Evolutionary conservation across 2,329 filamentous ascomycete species (phyloP).

Genomic region (Boeremia lycopersici): DNA sequence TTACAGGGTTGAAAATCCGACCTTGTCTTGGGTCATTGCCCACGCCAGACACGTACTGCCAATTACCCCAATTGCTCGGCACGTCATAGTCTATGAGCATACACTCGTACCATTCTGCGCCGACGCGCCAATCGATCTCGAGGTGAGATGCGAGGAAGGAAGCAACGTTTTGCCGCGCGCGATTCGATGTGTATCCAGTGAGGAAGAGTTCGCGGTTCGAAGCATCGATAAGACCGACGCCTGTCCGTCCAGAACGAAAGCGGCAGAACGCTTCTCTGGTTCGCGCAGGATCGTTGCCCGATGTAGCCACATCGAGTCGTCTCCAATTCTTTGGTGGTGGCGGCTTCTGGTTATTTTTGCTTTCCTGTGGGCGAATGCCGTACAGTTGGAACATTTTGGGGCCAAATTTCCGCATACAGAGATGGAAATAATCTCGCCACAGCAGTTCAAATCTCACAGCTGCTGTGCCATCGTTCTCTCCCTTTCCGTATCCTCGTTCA

Average conservation of each 20-base stretch:
- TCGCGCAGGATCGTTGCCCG: conserved; percentile 53
- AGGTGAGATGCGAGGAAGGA: conserved; percentile 76
- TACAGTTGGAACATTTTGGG: conserved; percentile 66
- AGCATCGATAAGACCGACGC: conserved; percentile 78
- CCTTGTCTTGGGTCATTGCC: conserved; percentile 77
- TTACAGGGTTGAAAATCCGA: conserved; percentile 81
- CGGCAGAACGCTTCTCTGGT: conserved; percentile 57
- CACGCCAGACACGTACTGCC: conserved; percentile 81
- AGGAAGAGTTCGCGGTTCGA: conserved; percentile 74
- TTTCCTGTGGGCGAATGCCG: conserved; percentile 63
- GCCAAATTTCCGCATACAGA: conserved; percentile 74
- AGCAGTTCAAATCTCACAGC: conserved; percentile 74
- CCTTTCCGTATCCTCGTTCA: conserved; percentile 65
- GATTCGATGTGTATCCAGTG: conserved; percentile 80
- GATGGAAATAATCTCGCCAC: conserved; percentile 80
- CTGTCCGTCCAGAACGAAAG: conserved; percentile 71
- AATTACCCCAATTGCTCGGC: conserved; percentile 79
- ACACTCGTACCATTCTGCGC: conserved; percentile 82
- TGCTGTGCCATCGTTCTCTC: conserved; percentile 74
- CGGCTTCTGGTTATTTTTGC: conserved; percentile 34
- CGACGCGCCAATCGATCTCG: conserved; percentile 77
- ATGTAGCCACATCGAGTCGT: conserved; percentile 29
- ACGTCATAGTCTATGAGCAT: conserved; percentile 78
- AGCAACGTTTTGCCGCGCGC: conserved; percentile 77
- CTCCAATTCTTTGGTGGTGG: conserved; percentile 50